A percentile compares a stretch with the other conserved stretches of the same genome.
These are phyloP conservation scores for Raphidocelis subcapitata DNA, from an alignment of 139 green algal genomes.

Conservation along the genomic window DNA sequence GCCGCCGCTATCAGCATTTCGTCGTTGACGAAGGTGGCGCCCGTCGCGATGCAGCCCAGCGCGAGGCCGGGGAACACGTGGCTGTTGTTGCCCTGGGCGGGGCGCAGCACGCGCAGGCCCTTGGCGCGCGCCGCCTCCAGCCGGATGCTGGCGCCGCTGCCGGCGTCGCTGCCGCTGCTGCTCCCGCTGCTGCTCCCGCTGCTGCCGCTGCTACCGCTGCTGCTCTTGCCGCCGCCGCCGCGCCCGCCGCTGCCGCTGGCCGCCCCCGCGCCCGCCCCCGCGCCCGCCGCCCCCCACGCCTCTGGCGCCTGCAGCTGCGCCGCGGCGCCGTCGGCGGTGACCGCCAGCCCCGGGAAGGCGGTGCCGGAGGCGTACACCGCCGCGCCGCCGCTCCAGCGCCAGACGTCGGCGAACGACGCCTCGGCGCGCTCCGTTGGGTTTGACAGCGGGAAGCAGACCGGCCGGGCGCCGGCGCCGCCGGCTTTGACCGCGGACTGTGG, in stretches of 20 bases:
- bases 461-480: conserved; percentile 50
- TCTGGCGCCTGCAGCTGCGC: neutral
- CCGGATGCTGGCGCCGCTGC: no score
- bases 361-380: conserved; percentile 78
- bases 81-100: conserved; percentile 75
- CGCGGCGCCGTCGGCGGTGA: neutral
- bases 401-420: conserved; percentile 70
- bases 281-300: neutral
- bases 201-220: neutral
- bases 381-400: conserved; percentile 46
- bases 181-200: conserved; percentile 9
- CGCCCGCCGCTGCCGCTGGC: neutral
- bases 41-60: conserved; percentile 45
- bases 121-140: no score
- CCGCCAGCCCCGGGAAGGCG: conserved; percentile 42
- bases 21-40: conserved; percentile 46
- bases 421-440: conserved; percentile 90
- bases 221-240: neutral
- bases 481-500: neutral
- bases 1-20: conserved; percentile 68
- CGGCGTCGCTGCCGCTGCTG: neutral
- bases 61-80: conserved; percentile 67
- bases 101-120: neutral
- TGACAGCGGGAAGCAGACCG: conserved; percentile 85
- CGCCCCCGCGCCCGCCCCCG: neutral